Conservation (phyloP, 164 flowering plant species). For the Stephania yunnanensis region DNA sequence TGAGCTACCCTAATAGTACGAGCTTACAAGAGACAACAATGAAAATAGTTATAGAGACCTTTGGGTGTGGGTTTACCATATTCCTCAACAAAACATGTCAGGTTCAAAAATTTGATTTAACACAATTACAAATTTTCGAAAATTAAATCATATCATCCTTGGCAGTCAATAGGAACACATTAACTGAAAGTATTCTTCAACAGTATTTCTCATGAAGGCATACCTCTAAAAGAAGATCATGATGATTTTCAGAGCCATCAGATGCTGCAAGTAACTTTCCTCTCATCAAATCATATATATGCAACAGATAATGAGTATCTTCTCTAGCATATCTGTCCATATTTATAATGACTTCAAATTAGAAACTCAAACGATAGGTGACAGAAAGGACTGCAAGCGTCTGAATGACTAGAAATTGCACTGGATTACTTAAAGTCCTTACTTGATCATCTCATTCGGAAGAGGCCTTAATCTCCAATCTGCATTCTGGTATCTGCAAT, state of each 20-base stretch:
- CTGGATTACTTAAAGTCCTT: constrained; percentile 6
- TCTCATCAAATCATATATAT: constrained; percentile 81
- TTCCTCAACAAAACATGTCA: neutral
- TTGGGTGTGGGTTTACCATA: neutral
- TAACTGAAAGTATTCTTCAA: neutral
- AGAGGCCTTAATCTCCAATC: constrained; percentile 96
- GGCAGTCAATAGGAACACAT: neutral
- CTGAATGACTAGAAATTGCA: neutral
- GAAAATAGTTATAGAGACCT: neutral
- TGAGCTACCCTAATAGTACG: neutral
- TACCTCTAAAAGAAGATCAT: constrained; percentile 65
- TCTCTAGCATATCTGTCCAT: constrained; percentile 86
- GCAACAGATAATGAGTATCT: constrained; percentile 89
- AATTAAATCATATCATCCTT: neutral
- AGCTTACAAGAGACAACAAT: neutral
- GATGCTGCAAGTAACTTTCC: constrained; percentile 38
- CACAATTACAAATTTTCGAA: neutral
- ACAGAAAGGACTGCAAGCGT: neutral
- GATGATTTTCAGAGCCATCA: constrained; percentile 36
- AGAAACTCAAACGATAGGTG: constrained; percentile 5
- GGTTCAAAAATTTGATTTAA: neutral
- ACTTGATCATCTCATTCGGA: constrained; percentile 84
- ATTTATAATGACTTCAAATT: neutral
- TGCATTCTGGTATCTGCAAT: constrained; percentile 92
- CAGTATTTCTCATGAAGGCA: constrained; percentile 1